Conservation (phyloP, 257 asterid species). For the Solanum paucissectum region DNA sequence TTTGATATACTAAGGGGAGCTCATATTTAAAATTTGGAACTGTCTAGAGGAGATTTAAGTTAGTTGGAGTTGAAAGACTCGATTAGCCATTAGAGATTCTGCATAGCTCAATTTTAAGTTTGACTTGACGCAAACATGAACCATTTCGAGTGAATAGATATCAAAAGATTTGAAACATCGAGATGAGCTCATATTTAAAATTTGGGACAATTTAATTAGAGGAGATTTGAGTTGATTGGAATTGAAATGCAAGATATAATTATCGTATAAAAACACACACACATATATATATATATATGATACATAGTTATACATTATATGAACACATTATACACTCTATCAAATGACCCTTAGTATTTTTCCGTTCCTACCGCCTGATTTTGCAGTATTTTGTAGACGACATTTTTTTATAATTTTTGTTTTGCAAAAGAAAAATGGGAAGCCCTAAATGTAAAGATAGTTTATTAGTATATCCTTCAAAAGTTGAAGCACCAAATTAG, state of each 20-base stretch:
- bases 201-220: neutral
- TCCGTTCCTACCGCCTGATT: too few species aligned
- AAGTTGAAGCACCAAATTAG: neutral
- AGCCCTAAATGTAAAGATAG: neutral
- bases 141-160: neutral
- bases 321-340: too few species aligned
- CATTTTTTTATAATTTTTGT: too few species aligned
- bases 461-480: neutral
- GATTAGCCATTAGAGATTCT: neutral
- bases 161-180: neutral
- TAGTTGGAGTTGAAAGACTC: neutral
- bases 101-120: neutral
- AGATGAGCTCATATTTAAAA: neutral
- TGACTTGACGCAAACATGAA: neutral
- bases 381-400: too few species aligned
- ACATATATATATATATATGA: too few species aligned
- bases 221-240: neutral
- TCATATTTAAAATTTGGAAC: neutral
- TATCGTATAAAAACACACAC: too few species aligned
- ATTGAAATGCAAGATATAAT: neutral
- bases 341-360: too few species aligned
- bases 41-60: neutral
- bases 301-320: neutral
- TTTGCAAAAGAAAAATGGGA: neutral
- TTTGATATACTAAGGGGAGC: neutral